A percentile compares a stretch with the other conserved stretches of the same genome.
These are phyloP conservation scores for Sclerotinia spermophila DNA, from an alignment of 2,329 filamentous ascomycete species.

Conservation along the genomic window DNA sequence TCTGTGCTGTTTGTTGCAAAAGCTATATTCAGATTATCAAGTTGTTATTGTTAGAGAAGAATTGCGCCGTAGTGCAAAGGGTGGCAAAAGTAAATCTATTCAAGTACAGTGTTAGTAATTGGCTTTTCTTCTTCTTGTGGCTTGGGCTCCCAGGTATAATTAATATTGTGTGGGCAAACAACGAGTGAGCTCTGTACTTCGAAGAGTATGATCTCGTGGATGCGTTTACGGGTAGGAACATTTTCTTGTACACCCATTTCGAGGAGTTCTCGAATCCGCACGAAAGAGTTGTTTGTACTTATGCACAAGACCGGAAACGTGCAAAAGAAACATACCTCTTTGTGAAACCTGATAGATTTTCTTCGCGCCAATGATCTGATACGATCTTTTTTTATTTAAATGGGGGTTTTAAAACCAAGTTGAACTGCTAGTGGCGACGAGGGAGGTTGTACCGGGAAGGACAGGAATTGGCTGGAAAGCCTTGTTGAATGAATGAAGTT, in stretches of 20 bases:
- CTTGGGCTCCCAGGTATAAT: slow-evolving; percentile 1
- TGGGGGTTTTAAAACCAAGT: background rate
- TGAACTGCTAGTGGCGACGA: background rate
- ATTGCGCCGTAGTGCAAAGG: background rate
- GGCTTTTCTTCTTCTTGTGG: background rate
- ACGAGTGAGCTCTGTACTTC: slow-evolving; percentile 7
- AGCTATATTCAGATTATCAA: background rate
- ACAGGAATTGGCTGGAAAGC: slow-evolving; percentile 13
- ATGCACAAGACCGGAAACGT: slow-evolving; percentile 11
- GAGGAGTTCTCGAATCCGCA: slow-evolving; percentile 17
- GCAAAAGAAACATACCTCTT: slow-evolving; percentile 17
- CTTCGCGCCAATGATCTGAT: slow-evolving; percentile 7
- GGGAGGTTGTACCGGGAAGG: slow-evolving; percentile 6
- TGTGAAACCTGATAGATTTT: slow-evolving; percentile 12
- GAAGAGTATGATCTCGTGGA: slow-evolving; percentile 14
- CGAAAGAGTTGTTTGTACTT: slow-evolving; percentile 11
- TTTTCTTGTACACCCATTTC: slow-evolving; percentile 12
- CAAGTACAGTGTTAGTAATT: slow-evolving; percentile 10
- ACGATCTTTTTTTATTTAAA: background rate
- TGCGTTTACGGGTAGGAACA: slow-evolving; percentile 11
- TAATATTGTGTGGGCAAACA: slow-evolving; percentile 12
- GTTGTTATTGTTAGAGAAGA: slow-evolving; percentile 12
- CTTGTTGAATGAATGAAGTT: slow-evolving; percentile 3
- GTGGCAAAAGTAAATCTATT: slow-evolving; percentile 1
- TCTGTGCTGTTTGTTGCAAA: background rate